These are phyloP conservation scores for Cercospora beticola DNA, from an alignment of 2,329 filamentous ascomycete species.

Conservation along the genomic window DNA sequence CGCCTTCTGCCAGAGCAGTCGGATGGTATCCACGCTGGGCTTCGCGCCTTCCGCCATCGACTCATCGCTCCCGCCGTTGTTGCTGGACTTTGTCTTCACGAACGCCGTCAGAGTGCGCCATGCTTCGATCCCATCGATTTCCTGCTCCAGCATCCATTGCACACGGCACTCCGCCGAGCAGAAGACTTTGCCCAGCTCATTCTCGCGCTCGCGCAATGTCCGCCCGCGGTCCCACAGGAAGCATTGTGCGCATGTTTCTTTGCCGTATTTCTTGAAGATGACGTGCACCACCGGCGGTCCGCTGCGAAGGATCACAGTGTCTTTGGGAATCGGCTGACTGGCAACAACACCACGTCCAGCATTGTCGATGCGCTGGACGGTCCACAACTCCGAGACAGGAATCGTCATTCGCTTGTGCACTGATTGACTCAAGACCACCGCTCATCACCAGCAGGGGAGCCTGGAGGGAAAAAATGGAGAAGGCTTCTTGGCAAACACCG, in stretches of 20 bases:
- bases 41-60: constrained; percentile 14
- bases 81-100: constrained; percentile 19
- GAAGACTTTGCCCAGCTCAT: constrained; percentile 44
- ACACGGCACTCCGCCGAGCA: constrained; percentile 41
- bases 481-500: background rate
- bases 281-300: constrained; percentile 43
- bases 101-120: constrained; percentile 34
- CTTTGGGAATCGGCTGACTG: constrained; percentile 35
- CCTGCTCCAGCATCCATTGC: constrained; percentile 38
- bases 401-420: constrained; percentile 8
- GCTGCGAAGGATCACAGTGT: constrained; percentile 41
- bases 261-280: constrained; percentile 47
- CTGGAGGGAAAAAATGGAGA: background rate
- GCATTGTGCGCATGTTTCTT: constrained; percentile 51
- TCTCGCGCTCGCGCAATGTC: constrained; percentile 42
- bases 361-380: constrained; percentile 43
- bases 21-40: constrained; percentile 26
- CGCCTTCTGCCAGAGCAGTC: constrained; percentile 26
- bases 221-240: constrained; percentile 49
- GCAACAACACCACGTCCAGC: constrained; percentile 50
- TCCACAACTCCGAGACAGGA: constrained; percentile 32
- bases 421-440: constrained; percentile 4
- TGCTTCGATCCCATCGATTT: constrained; percentile 32
- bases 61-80: constrained; percentile 9
- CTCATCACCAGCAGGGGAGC: constrained; percentile 2